These are phyloP conservation scores for Neoarthrinium moseri DNA, from an alignment of 2,329 filamentous ascomycete genomes.

Conservation along the genomic window DNA sequence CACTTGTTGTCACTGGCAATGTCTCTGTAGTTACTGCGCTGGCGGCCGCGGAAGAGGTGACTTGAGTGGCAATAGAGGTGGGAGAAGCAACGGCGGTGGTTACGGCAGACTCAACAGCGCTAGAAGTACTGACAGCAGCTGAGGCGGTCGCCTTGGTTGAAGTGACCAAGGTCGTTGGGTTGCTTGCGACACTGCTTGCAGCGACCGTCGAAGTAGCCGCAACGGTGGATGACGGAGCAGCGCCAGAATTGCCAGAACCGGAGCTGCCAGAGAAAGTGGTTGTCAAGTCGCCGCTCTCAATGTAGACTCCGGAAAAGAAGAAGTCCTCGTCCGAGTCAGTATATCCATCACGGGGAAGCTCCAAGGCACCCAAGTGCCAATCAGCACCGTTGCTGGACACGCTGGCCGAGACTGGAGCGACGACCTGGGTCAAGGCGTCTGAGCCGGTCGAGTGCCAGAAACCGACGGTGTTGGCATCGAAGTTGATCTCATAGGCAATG, in stretches of 20 bases:
- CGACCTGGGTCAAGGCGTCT: slow-evolving; percentile 54
- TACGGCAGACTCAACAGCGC: too few species aligned
- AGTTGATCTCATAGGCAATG: slow-evolving; percentile 72
- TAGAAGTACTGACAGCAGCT: not conserved
- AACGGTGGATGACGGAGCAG: not conserved
- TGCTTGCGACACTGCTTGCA: not conserved
- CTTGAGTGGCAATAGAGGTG: too few species aligned
- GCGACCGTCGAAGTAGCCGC: not conserved
- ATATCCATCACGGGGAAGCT: slow-evolving; percentile 58
- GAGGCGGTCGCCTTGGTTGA: not conserved
- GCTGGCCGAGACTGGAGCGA: slow-evolving; percentile 54
- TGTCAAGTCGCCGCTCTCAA: slow-evolving; percentile 55
- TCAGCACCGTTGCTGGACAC: slow-evolving; percentile 56
- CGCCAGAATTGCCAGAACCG: too few species aligned
- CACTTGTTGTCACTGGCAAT: too few species aligned
- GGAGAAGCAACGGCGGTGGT: too few species aligned
- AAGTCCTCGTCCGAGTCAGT: slow-evolving; percentile 60
- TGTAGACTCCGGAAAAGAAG: slow-evolving; percentile 70
- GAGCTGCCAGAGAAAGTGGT: too few species aligned
- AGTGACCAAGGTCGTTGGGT: not conserved
- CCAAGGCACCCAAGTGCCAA: slow-evolving; percentile 71
- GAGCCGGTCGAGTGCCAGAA: slow-evolving; percentile 69
- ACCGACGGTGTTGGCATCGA: slow-evolving; percentile 57
- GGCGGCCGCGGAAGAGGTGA: too few species aligned
- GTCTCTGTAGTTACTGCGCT: too few species aligned